Conservation (phyloP, 495 filamentous ascomycete species). For the Parachaetomium inaequale region DNA sequence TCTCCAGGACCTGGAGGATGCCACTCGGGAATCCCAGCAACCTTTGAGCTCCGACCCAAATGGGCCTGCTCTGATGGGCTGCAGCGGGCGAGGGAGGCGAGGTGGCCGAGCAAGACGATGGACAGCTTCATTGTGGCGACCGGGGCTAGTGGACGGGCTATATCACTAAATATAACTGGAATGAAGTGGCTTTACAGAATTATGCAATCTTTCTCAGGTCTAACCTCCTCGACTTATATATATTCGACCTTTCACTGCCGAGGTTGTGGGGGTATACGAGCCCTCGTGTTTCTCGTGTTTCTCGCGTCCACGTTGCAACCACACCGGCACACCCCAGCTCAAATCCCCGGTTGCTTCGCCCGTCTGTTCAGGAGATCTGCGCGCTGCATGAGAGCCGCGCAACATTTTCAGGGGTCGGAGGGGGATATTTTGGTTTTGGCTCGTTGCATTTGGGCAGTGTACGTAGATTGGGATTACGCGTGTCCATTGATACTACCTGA, state of each 20-base stretch:
- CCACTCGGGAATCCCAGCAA: not conserved
- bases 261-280: not conserved
- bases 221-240: not conserved
- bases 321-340: not conserved
- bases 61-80: not conserved
- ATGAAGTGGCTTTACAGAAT: not conserved
- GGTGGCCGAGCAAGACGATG: not conserved
- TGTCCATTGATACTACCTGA: not conserved
- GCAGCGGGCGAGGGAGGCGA: not conserved
- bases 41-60: not conserved
- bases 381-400: not conserved
- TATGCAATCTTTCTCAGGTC: not conserved
- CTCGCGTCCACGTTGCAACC: not conserved
- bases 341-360: no score
- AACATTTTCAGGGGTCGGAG: not conserved
- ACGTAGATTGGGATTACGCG: not conserved
- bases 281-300: slow-evolving; percentile 1
- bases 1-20: not conserved
- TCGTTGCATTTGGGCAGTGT: not conserved
- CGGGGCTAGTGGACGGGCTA: not conserved
- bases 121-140: not conserved
- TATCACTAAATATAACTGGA: not conserved
- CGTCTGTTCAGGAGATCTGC: not conserved
- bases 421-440: not conserved
- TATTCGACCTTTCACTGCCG: not conserved